These are phyloP conservation scores for Dalechampia spathulata DNA, from an alignment of 441 rosid genomes.

Conservation along the genomic window DNA sequence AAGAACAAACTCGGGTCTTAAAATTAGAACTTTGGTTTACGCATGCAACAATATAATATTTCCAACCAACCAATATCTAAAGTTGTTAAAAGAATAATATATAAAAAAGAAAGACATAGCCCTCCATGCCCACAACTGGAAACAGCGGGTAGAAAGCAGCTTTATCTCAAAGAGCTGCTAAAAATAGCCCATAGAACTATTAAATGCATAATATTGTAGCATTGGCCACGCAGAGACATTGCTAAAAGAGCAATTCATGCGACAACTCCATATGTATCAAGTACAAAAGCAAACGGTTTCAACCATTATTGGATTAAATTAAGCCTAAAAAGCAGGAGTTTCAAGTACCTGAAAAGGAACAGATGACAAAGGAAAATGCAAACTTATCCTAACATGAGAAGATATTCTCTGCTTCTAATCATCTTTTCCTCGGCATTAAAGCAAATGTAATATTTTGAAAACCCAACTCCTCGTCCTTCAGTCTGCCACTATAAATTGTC, in stretches of 20 bases:
- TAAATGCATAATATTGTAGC: not conserved
- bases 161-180: slow-evolving; percentile 22
- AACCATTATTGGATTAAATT: slow-evolving; percentile 18
- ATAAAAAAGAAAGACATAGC: slow-evolving; percentile 10
- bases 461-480: slow-evolving; percentile 15
- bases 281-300: slow-evolving; percentile 17
- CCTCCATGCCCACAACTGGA: slow-evolving; percentile 15
- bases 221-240: slow-evolving; percentile 15
- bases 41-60: slow-evolving; percentile 4
- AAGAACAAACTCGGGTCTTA: not conserved
- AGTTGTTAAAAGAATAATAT: slow-evolving; percentile 12
- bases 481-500: slow-evolving; percentile 26
- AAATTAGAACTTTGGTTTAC: slow-evolving; percentile 14
- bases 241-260: slow-evolving; percentile 15
- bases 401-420: not conserved
- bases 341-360: slow-evolving; percentile 8
- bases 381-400: slow-evolving; percentile 14
- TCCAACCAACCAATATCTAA: slow-evolving; percentile 4
- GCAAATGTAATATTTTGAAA: slow-evolving; percentile 24
- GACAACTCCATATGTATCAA: slow-evolving; percentile 28
- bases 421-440: slow-evolving; percentile 2
- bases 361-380: slow-evolving; percentile 5
- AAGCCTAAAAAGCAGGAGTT: slow-evolving; percentile 25
- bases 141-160: slow-evolving; percentile 15
- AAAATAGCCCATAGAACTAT: slow-evolving; percentile 14